Conservation (phyloP, 2,329 filamentous ascomycete genomes). For the Scedosporium apiospermum region DNA sequence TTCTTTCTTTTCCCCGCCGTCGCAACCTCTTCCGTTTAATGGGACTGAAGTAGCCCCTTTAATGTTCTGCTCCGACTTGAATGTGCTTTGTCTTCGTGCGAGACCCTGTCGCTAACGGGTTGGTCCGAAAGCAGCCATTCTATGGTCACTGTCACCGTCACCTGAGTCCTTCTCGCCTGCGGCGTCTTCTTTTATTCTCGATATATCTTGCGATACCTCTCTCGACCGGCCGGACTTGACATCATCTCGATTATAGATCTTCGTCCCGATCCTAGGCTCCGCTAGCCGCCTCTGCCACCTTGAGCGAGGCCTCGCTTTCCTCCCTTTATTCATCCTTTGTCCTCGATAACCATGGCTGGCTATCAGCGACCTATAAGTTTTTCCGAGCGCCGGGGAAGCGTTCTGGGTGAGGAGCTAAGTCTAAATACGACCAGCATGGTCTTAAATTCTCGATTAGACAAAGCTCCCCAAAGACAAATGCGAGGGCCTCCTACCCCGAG, state of each 20-base stretch:
- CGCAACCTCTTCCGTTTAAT: too few species aligned
- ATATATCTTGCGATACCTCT: background rate
- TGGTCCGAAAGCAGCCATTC: background rate
- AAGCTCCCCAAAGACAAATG: conserved; percentile 36
- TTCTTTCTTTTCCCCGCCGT: too few species aligned
- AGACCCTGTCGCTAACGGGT: background rate
- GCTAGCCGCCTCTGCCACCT: background rate
- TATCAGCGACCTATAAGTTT: conserved; percentile 46
- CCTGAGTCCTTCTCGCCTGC: background rate
- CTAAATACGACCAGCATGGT: conserved; percentile 38
- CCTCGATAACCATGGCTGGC: conserved; percentile 24
- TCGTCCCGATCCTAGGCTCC: background rate
- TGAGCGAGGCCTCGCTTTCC: background rate
- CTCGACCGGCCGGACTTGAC: background rate
- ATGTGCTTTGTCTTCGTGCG: too few species aligned
- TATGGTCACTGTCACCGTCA: background rate
- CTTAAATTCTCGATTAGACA: conserved; percentile 40
- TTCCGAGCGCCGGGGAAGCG: conserved; percentile 51
- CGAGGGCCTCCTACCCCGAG: conserved; percentile 57
- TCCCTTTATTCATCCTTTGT: background rate
- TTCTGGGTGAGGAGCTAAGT: conserved; percentile 46
- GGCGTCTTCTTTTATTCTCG: background rate
- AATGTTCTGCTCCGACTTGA: too few species aligned
- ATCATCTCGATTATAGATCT: background rate
- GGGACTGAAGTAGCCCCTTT: too few species aligned